Percentiles rank a stretch among this genome's conserved stretches.
Evolutionary conservation across 148 eudicot species (phyloP).

Genomic region (Dianthus caryophyllus): DNA sequence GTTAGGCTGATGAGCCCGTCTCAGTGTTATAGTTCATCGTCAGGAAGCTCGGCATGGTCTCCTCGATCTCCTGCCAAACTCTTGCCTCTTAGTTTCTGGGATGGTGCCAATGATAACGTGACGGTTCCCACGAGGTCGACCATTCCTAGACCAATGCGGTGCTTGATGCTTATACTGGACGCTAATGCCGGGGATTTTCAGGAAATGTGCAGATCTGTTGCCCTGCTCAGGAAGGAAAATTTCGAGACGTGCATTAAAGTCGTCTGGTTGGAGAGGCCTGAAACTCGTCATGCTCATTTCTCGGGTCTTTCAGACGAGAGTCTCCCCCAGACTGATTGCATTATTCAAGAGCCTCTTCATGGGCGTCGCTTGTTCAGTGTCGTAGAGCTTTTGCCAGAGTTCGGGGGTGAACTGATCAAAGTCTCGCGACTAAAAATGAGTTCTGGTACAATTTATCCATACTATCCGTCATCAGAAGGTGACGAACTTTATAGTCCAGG

Average conservation of each 20-base stretch:
- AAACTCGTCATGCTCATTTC: constrained; percentile 30
- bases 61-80: constrained; percentile 5
- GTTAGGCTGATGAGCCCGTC: constrained; percentile 24
- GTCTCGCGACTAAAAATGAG: background rate
- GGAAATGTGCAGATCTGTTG: constrained; percentile 44
- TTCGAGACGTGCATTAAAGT: constrained; percentile 36
- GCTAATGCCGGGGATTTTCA: constrained; percentile 49
- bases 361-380: constrained; percentile 53
- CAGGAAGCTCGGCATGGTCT: constrained; percentile 9
- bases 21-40: background rate
- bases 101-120: constrained; percentile 18
- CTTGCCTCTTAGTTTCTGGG: constrained; percentile 5
- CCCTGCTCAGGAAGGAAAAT: constrained; percentile 56
- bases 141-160: constrained; percentile 20
- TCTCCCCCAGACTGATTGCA: constrained; percentile 48
- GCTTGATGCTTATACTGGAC: constrained; percentile 55
- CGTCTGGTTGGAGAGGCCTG: constrained; percentile 63
- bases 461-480: background rate
- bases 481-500: constrained; percentile 9
- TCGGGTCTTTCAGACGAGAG: constrained; percentile 41
- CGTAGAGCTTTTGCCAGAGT: constrained; percentile 68
- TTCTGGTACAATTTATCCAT: background rate
- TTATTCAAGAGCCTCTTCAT: constrained; percentile 69
- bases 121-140: constrained; percentile 22
- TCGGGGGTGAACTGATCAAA: constrained; percentile 34